phyloP scores from a whole-genome alignment of 2,329 filamentous ascomycete genomes.

The Bertia moriformis region DNA sequence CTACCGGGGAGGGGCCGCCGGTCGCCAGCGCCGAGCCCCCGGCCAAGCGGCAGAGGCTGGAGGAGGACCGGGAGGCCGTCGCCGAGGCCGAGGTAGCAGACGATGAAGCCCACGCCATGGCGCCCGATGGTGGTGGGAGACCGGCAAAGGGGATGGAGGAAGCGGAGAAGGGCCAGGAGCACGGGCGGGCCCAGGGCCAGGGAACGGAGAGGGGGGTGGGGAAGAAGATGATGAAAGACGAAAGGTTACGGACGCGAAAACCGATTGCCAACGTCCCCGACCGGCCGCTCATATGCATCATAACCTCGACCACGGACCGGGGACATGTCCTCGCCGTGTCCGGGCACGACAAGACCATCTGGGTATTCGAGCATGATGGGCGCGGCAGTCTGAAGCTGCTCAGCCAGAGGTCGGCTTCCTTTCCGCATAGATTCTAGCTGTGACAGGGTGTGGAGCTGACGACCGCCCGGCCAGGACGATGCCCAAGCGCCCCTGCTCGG shows the following conservation, averaged over 20 bases:
- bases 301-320: slow-evolving; percentile 49
- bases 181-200: slow-evolving; percentile 7
- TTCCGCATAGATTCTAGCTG: slow-evolving; percentile 1
- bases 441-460: slow-evolving; percentile 4
- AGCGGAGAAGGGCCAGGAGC: too few species aligned
- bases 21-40: slow-evolving; percentile 19
- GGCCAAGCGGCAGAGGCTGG: slow-evolving; percentile 25
- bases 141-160: slow-evolving; percentile 6
- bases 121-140: slow-evolving; percentile 2
- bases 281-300: slow-evolving; percentile 51
- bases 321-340: slow-evolving; percentile 65
- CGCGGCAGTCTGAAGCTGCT: slow-evolving; percentile 48
- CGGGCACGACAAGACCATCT: slow-evolving; percentile 80
- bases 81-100: slow-evolving; percentile 8
- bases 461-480: too few species aligned
- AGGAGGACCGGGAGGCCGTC: slow-evolving; percentile 10
- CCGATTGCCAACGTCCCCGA: slow-evolving; percentile 22
- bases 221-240: slow-evolving; percentile 14
- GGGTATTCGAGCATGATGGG: slow-evolving; percentile 59
- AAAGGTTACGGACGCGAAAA: too few species aligned
- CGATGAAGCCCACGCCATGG: slow-evolving; percentile 5
- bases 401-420: slow-evolving; percentile 59
- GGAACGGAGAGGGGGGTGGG: slow-evolving; percentile 10
- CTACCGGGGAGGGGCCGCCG: slow-evolving; percentile 10
- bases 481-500: slow-evolving; percentile 75